Evolutionary conservation across 768 basidiomycete genomes (phyloP).

Genomic region (Collybia sp.): DNA sequence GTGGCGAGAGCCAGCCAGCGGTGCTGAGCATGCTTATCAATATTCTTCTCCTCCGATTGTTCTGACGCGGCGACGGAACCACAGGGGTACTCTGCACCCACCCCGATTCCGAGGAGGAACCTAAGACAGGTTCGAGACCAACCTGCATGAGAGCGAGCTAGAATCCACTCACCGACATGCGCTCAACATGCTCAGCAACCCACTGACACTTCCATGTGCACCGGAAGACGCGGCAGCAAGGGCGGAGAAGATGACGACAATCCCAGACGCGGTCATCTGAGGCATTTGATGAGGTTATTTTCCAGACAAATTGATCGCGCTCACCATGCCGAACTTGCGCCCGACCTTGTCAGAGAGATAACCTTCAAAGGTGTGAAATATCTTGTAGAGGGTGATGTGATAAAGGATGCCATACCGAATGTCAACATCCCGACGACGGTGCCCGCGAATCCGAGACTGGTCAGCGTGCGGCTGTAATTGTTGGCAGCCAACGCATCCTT

Average conservation of each 20-base stretch:
- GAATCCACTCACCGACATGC: conserved; percentile 60
- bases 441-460: conserved; percentile 75
- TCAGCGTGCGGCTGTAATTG: conserved; percentile 60
- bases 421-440: conserved; percentile 77
- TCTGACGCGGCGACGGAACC: conserved; percentile 88
- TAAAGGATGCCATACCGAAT: conserved; percentile 50
- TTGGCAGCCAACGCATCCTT: conserved; percentile 38
- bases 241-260: conserved; percentile 79
- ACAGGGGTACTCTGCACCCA: conserved; percentile 88
- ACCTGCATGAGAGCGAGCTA: background rate
- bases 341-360: conserved; percentile 85
- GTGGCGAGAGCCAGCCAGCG: conserved; percentile 86
- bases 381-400: background rate
- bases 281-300: conserved; percentile 9
- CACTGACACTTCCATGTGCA: conserved; percentile 59
- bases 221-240: conserved; percentile 83
- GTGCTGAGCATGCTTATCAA: conserved; percentile 78
- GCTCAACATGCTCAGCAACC: conserved; percentile 72
- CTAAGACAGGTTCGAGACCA: conserved; percentile 25
- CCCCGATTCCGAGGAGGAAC: conserved; percentile 84
- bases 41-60: conserved; percentile 79
- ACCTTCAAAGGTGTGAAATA: too few species aligned
- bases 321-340: conserved; percentile 83
- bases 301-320: conserved; percentile 10
- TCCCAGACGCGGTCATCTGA: conserved; percentile 76